Conservation (phyloP, 805 yeast genomes). For the Kodamaea neixiangensis region DNA sequence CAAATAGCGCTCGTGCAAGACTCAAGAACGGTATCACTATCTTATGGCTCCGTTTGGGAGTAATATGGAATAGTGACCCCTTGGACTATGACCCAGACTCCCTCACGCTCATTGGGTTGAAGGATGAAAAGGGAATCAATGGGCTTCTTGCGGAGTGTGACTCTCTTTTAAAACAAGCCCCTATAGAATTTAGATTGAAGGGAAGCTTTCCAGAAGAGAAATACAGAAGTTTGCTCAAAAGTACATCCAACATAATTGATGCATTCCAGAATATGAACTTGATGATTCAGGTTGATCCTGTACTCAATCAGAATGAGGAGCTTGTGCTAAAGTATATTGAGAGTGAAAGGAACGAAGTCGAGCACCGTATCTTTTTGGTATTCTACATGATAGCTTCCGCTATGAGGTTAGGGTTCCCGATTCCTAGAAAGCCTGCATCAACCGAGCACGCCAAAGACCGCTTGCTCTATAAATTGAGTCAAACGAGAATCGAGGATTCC, state of each 20-base stretch:
- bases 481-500: constrained; percentile 38
- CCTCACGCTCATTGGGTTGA: constrained; percentile 40
- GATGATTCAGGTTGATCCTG: constrained; percentile 64
- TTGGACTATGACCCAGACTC: constrained; percentile 43
- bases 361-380: constrained; percentile 68
- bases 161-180: constrained; percentile 64
- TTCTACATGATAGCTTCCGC: constrained; percentile 82
- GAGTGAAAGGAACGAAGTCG: constrained; percentile 66
- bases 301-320: constrained; percentile 52
- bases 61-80: constrained; percentile 79
- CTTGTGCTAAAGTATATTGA: constrained; percentile 55
- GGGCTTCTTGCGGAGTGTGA: constrained; percentile 61
- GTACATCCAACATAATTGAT: constrained; percentile 68
- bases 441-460: constrained; percentile 74
- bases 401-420: constrained; percentile 70
- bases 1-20: constrained; percentile 73
- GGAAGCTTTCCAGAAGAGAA: constrained; percentile 64
- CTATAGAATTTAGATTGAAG: constrained; percentile 71
- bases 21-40: constrained; percentile 64
- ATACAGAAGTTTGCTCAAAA: constrained; percentile 51
- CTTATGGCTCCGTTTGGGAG: constrained; percentile 79
- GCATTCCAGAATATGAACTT: constrained; percentile 73
- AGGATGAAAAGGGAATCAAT: constrained; percentile 50
- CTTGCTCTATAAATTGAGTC: constrained; percentile 63
- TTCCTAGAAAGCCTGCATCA: constrained; percentile 76